Base-by-base conservation (phyloP, 1,284 basidiomycete species). In the Ganoderma resinaceum region DNA sequence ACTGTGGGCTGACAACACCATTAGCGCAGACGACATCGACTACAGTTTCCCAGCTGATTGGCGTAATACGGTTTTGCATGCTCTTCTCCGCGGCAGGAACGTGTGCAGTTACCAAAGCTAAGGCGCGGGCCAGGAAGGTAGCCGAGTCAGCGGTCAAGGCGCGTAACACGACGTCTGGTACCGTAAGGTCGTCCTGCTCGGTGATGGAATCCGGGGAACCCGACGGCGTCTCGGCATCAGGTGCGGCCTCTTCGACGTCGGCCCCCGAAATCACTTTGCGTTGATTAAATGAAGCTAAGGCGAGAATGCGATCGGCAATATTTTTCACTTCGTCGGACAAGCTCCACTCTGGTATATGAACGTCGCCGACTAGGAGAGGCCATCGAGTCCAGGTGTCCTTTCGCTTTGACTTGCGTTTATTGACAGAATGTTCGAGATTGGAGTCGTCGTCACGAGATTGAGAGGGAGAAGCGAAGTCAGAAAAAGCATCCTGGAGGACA, bases 321-420 rank as follows among this genome's bases (percentile, higher is more conserved):
- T 80, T 74, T 29, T 78, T 78, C 23, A 91, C 80, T 76, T 92
- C 90, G 66, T 91, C 89, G 60, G 86, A 82, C 14, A 91, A 79
- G 31, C 77, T 78, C 87, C 87, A 92, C 77, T 90, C 86, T 0
- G 90, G 89, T 11, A 83, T 78, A 46, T 82, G 80, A 2, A 90
- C 82, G 68, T 91, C 89, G n/a, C 82, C 81, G 3, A 82, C 72
- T 11, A 86, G 82, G 37, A 91, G 82, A 5, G 90, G 90, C 90
- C 90, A 92, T 23, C 88, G 84, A 0, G 89, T 90, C 89, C 89
- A 91, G 6, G 79, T 81, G 70, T 89, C 79, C 35, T 72, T 71
- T 62, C 69, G 67, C 55, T 73, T 72, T 16, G 31, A 38, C 53
- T 74, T 73, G 69, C 38, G 65, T 70, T 65, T 69, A 76, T 67